phyloP scores from a whole-genome alignment of 768 basidiomycete genomes.

The Xerocomellus intermedius region DNA sequence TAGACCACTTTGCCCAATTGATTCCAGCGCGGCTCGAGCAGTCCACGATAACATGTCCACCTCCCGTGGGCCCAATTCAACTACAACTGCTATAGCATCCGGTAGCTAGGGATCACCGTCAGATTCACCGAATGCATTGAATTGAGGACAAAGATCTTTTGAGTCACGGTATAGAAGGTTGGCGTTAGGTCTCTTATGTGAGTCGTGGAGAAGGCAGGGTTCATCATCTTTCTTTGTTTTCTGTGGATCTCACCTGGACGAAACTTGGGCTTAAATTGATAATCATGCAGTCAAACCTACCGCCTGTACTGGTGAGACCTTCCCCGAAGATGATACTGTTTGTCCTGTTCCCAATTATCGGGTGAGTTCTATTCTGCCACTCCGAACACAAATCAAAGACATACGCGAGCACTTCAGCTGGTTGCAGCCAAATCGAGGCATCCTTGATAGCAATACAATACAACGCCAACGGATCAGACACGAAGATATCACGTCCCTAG shows the following conservation, averaged over 20 bases:
- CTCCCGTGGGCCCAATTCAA: not conserved
- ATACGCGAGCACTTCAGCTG: not conserved
- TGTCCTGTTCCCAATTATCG: not conserved
- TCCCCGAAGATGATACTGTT: not conserved
- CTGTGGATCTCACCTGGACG: not conserved
- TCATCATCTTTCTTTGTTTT: not conserved
- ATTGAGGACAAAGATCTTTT: not conserved
- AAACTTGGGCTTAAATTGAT: not conserved
- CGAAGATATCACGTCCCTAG: not conserved
- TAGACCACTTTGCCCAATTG: not conserved
- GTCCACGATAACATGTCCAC: not conserved
- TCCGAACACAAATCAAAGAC: not conserved
- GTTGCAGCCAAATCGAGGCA: not conserved
- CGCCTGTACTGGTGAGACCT: not conserved
- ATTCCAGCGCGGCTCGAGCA: not conserved
- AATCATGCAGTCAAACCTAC: not conserved
- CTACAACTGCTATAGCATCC: not conserved
- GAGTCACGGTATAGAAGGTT: not conserved
- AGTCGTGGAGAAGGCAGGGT: not conserved
- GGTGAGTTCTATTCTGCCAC: not conserved
- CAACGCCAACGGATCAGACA: not conserved
- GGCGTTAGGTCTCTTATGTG: not conserved
- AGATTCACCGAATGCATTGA: not conserved
- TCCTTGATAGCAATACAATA: not conserved
- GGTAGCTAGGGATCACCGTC: not conserved